Percentiles rank a stretch among this genome's conserved stretches.
Evolutionary conservation across 169 alveolate genomes (phyloP).

Genomic region (Eimeria praecox): DNA sequence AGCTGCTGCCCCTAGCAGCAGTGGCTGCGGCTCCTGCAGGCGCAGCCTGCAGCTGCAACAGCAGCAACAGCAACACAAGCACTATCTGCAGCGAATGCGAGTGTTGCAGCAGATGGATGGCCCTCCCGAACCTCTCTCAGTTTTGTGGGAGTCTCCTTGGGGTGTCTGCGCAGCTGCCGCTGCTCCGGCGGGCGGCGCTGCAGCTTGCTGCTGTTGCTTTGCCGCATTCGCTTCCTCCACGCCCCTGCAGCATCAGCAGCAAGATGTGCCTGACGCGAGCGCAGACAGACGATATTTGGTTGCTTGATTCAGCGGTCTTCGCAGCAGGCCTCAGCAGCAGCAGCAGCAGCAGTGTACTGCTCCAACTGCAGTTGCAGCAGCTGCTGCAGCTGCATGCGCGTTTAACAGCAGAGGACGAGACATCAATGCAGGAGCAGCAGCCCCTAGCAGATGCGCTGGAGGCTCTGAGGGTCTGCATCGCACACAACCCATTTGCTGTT

Average conservation of each 20-base stretch:
- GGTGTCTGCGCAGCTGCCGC: conserved; percentile 73
- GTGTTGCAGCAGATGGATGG: conserved; percentile 56
- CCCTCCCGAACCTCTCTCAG: conserved; percentile 69
- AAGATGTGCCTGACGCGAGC: neutral
- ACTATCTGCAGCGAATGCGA: neutral
- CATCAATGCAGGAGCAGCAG: conserved; percentile 69
- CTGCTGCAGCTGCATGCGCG: conserved; percentile 57
- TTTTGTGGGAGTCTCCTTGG: conserved; percentile 74
- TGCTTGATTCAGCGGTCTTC: conserved; percentile 5
- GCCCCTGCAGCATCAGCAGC: conserved; percentile 63
- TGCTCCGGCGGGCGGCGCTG: conserved; percentile 73
- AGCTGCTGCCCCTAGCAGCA: conserved; percentile 64
- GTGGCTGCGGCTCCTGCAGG: conserved; percentile 57
- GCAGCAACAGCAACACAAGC: conserved; percentile 11
- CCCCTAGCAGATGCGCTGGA: conserved; percentile 48
- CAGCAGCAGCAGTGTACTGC: conserved; percentile 71
- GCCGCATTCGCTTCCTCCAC: conserved; percentile 71
- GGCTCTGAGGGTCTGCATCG: neutral
- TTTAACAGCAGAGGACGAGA: neutral
- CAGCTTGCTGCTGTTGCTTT: conserved; percentile 45
- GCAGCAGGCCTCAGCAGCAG: conserved; percentile 27
- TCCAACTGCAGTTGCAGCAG: conserved; percentile 77
- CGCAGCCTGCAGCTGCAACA: conserved; percentile 30
- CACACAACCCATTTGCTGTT: conserved; percentile 44
- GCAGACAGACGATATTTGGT: conserved; percentile 35